Evolutionary conservation across 345 rosid genomes (phyloP).

Genomic region (Microcos paniculata): DNA sequence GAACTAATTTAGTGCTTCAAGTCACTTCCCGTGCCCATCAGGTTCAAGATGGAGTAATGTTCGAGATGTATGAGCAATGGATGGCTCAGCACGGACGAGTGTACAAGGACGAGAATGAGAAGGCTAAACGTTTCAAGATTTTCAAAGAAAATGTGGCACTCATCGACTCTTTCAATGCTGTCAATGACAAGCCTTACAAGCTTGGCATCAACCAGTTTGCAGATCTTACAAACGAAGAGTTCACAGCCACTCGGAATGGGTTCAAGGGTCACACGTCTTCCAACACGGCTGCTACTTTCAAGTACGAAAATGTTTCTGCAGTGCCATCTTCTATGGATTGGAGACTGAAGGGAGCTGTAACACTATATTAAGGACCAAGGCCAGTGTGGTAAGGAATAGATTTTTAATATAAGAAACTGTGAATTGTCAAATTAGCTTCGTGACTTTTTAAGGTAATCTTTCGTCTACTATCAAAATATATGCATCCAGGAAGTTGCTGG

Average conservation of each 20-base stretch:
- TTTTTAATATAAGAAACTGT: no score
- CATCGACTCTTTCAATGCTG: conserved; percentile 36
- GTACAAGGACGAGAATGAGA: conserved; percentile 31
- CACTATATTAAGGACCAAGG: conserved; percentile 53
- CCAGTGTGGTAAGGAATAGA: conserved; percentile 44
- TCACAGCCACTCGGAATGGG: conserved; percentile 31
- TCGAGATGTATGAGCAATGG: conserved; percentile 36
- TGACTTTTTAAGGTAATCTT: conserved; percentile 2
- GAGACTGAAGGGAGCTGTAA: conserved; percentile 54
- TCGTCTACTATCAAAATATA: neutral
- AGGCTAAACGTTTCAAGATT: conserved; percentile 33
- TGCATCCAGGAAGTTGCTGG: conserved; percentile 45
- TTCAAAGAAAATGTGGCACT: conserved; percentile 36
- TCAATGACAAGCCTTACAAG: conserved; percentile 35
- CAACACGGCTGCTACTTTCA: conserved; percentile 25
- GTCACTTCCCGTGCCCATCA: conserved; percentile 16
- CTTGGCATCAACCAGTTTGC: no score
- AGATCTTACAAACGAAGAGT: conserved; percentile 46
- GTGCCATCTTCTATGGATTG: conserved; percentile 43
- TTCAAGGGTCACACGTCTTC: conserved; percentile 34
- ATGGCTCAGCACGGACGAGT: conserved; percentile 27
- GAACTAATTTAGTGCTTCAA: conserved; percentile 11
- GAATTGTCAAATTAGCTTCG: no score
- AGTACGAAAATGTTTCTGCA: conserved; percentile 30
- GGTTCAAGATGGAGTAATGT: neutral